Evolutionary conservation across 2,329 filamentous ascomycete species (phyloP).

Genomic region (Fusarium sublunatum): DNA sequence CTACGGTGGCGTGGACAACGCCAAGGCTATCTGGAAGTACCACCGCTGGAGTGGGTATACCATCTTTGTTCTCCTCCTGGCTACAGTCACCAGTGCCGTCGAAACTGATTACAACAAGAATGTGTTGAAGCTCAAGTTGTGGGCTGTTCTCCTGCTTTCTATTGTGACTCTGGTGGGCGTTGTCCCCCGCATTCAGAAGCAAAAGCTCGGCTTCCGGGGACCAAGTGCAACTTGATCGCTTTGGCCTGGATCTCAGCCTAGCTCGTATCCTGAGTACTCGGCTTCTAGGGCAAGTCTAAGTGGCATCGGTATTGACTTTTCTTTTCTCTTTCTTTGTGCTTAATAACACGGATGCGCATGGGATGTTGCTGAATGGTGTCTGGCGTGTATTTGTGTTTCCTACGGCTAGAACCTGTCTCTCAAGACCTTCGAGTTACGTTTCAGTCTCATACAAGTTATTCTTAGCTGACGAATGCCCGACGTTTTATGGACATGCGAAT

Average conservation of each 20-base stretch:
- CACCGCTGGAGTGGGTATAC: constrained; percentile 83
- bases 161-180: constrained; percentile 77
- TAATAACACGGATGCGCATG: too few species aligned
- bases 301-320: too few species aligned
- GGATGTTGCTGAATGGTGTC: too few species aligned
- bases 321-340: background rate
- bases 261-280: too few species aligned
- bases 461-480: too few species aligned
- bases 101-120: constrained; percentile 79
- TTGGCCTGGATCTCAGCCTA: background rate
- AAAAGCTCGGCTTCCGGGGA: constrained; percentile 74
- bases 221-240: constrained; percentile 23
- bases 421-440: too few species aligned
- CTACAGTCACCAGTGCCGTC: constrained; percentile 79
- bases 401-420: too few species aligned
- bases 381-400: too few species aligned
- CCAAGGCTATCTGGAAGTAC: constrained; percentile 89
- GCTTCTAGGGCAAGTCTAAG: too few species aligned
- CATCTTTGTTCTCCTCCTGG: constrained; percentile 75
- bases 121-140: constrained; percentile 77
- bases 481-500: too few species aligned
- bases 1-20: constrained; percentile 82
- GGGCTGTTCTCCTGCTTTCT: constrained; percentile 76
- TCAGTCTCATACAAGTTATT: too few species aligned
- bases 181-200: constrained; percentile 80